These are phyloP conservation scores for Nematodospora valgi DNA, from an alignment of 805 yeast genomes.

Conservation along the genomic window DNA sequence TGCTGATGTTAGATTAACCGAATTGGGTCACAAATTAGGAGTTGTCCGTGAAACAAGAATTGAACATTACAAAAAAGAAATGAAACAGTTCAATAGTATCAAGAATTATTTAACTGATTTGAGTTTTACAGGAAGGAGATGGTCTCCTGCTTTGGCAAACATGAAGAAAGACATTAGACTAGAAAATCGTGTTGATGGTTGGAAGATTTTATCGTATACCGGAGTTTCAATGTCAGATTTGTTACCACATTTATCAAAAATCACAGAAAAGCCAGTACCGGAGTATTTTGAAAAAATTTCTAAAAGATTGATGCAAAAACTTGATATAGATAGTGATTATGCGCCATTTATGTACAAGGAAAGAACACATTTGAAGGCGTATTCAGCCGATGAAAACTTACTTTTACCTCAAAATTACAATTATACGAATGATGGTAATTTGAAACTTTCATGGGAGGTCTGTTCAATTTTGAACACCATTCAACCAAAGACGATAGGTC, in stretches of 20 bases:
- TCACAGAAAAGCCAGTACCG: constrained; percentile 17
- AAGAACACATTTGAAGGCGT: constrained; percentile 65
- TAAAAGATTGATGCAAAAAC: constrained; percentile 49
- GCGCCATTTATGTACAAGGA: constrained; percentile 78
- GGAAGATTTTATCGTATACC: constrained; percentile 64
- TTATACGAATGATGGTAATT: constrained; percentile 50
- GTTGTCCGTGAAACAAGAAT: constrained; percentile 63
- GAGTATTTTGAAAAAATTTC: constrained; percentile 19
- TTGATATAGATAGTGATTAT: constrained; percentile 79
- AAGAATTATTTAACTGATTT: constrained; percentile 43
- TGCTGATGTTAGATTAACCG: constrained; percentile 84
- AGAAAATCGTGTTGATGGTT: constrained; percentile 47
- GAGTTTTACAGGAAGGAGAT: constrained; percentile 51
- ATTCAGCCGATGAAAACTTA: constrained; percentile 77
- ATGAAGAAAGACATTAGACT: constrained; percentile 47
- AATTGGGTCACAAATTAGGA: constrained; percentile 61
- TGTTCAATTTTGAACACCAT: constrained; percentile 63
- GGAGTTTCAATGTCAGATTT: constrained; percentile 31
- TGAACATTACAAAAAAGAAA: constrained; percentile 44
- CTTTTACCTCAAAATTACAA: constrained; percentile 65
- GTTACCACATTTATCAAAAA: constrained; percentile 20
- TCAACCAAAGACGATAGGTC: constrained; percentile 89
- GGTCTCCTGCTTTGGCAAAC: constrained; percentile 54
- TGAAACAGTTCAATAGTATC: constrained; percentile 40
- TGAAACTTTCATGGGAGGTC: constrained; percentile 70